A percentile compares a stretch with the other conserved stretches of the same genome.
phyloP scores from a whole-genome alignment of 1,284 basidiomycete species.

The Austroboletus niveus region DNA sequence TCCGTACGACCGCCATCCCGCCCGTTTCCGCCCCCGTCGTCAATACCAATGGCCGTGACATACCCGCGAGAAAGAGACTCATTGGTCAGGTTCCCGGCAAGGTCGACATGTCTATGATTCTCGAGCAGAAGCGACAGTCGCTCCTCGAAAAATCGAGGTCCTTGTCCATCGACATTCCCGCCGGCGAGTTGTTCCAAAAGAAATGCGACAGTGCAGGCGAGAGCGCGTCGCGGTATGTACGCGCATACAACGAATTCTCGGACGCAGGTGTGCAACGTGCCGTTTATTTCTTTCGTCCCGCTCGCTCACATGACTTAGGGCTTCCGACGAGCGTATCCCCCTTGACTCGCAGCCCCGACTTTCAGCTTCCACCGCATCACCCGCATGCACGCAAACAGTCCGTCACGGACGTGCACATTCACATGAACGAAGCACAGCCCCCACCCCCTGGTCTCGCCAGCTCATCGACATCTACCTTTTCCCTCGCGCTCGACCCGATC shows the following conservation, averaged over 20 bases:
- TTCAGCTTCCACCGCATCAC: slow-evolving; percentile 58
- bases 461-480: slow-evolving; percentile 58
- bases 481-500: slow-evolving; percentile 68
- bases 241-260: slow-evolving; percentile 31
- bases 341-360: slow-evolving; percentile 49
- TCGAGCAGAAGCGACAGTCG: slow-evolving; percentile 30
- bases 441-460: slow-evolving; percentile 37
- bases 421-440: slow-evolving; percentile 35
- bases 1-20: slow-evolving; percentile 39
- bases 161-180: slow-evolving; percentile 54
- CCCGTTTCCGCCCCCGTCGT: slow-evolving; percentile 23
- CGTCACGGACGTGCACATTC: slow-evolving; percentile 53
- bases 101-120: slow-evolving; percentile 21
- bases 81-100: slow-evolving; percentile 28
- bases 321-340: slow-evolving; percentile 33
- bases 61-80: slow-evolving; percentile 27
- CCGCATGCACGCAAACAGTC: slow-evolving; percentile 78
- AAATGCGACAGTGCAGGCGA: not conserved
- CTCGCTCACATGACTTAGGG: slow-evolving; percentile 13
- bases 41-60: slow-evolving; percentile 13
- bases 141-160: slow-evolving; percentile 48
- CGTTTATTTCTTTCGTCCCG: not conserved
- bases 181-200: slow-evolving; percentile 39
- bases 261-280: slow-evolving; percentile 15
- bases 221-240: slow-evolving; percentile 24